These are phyloP conservation scores for Nitzschia putrida DNA, from an alignment of 108 stramenopile genomes.

Conservation along the genomic window DNA sequence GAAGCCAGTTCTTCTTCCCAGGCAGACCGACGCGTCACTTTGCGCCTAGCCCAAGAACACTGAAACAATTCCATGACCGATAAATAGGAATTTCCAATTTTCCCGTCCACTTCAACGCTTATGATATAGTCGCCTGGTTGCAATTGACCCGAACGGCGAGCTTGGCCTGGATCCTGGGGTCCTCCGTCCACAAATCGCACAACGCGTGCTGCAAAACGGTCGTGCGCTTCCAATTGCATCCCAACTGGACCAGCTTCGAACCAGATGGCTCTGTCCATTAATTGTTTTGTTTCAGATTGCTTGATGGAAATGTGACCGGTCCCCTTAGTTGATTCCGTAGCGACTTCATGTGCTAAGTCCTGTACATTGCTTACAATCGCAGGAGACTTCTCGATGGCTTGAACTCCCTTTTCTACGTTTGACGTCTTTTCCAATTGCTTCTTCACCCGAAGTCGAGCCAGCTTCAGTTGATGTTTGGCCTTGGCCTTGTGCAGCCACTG, in stretches of 20 bases:
- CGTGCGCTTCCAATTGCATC: slow-evolving; percentile 48
- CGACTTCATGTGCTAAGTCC: too few species aligned
- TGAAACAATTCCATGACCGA: slow-evolving; percentile 33
- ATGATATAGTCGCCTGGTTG: slow-evolving; percentile 46
- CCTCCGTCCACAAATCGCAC: slow-evolving; percentile 50
- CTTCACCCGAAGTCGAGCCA: slow-evolving; percentile 11
- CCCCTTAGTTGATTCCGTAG: too few species aligned
- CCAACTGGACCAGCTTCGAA: slow-evolving; percentile 63
- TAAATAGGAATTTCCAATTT: too few species aligned
- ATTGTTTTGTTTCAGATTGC: slow-evolving; percentile 12
- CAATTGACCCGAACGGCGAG: slow-evolving; percentile 42
- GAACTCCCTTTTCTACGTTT: too few species aligned
- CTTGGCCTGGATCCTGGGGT: slow-evolving; percentile 46
- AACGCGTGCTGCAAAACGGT: slow-evolving; percentile 29
- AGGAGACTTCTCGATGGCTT: too few species aligned
- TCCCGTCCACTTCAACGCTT: slow-evolving; percentile 8
- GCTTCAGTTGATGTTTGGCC: slow-evolving; percentile 8
- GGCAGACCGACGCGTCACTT: slow-evolving; percentile 24
- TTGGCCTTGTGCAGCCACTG: slow-evolving; percentile 9
- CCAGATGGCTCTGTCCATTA: too few species aligned
- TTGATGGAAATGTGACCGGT: too few species aligned
- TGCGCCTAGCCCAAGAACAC: slow-evolving; percentile 8
- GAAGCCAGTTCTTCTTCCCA: too few species aligned
- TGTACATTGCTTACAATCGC: too few species aligned
- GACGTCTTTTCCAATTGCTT: neutral